Evolutionary conservation across 1,284 basidiomycete species (phyloP).

Genomic region (Leccinum pachyderme): DNA sequence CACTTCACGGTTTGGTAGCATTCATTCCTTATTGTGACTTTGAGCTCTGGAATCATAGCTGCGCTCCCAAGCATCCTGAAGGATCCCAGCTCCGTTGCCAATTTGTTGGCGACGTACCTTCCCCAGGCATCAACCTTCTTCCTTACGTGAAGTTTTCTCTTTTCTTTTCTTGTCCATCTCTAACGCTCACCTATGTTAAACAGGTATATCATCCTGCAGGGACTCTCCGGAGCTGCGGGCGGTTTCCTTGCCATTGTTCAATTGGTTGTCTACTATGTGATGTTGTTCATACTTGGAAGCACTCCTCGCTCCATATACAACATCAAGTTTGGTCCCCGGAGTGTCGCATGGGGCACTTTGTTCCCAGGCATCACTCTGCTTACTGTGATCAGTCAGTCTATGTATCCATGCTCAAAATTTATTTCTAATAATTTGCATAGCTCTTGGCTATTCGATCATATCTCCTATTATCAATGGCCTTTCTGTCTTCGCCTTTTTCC

Average conservation of each 20-base stretch:
- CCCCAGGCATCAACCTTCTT: conserved; percentile 92
- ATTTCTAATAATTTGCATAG: conserved; percentile 35
- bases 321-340: conserved; percentile 70
- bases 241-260: conserved; percentile 80
- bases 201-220: conserved; percentile 67
- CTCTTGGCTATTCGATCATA: conserved; percentile 84
- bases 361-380: conserved; percentile 79
- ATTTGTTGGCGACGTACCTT: conserved; percentile 69
- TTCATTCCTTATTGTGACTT: conserved; percentile 86
- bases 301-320: conserved; percentile 85
- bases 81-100: conserved; percentile 62
- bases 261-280: conserved; percentile 83
- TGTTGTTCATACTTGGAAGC: conserved; percentile 79
- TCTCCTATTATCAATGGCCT: conserved; percentile 95
- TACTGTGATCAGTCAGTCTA: conserved; percentile 69
- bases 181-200: conserved; percentile 1
- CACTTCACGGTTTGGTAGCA: conserved; percentile 46
- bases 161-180: background rate
- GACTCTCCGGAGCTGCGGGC: conserved; percentile 73
- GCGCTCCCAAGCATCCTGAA: conserved; percentile 62
- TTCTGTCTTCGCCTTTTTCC: conserved; percentile 77
- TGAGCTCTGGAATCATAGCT: conserved; percentile 78
- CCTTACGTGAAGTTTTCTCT: conserved; percentile 65
- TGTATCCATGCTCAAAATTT: background rate
- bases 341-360: conserved; percentile 82